phyloP scores from a whole-genome alignment of 2,329 filamentous ascomycete species.

The Ramichloridium luteum region DNA sequence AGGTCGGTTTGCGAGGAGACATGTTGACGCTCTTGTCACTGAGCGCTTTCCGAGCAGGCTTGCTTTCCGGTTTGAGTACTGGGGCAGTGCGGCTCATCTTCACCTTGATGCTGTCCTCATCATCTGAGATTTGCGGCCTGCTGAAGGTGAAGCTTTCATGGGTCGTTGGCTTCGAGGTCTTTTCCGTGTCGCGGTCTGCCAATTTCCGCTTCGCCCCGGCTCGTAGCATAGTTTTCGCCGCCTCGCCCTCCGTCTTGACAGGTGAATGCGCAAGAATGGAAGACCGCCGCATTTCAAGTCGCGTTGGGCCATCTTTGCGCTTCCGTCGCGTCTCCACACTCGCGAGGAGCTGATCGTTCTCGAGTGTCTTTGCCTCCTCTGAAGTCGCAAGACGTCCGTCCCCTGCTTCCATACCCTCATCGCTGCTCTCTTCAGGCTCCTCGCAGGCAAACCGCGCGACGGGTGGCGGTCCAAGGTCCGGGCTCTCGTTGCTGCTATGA shows the following conservation, averaged over 20 bases:
- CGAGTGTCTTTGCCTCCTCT: slow-evolving; percentile 4
- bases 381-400: background rate
- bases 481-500: slow-evolving; percentile 42
- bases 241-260: slow-evolving; percentile 24
- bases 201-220: slow-evolving; percentile 47
- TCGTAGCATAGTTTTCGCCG: slow-evolving; percentile 26
- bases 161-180: slow-evolving; percentile 19
- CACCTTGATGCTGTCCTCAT: slow-evolving; percentile 16
- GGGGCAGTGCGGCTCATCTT: background rate
- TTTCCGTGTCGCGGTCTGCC: slow-evolving; percentile 40
- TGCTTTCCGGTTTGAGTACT: slow-evolving; percentile 4
- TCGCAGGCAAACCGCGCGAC: slow-evolving; percentile 40
- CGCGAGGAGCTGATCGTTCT: slow-evolving; percentile 25
- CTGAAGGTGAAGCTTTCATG: slow-evolving; percentile 38
- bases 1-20: slow-evolving; percentile 22
- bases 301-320: slow-evolving; percentile 39
- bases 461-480: slow-evolving; percentile 52
- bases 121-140: slow-evolving; percentile 16
- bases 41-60: slow-evolving; percentile 24
- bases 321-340: slow-evolving; percentile 40
- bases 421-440: slow-evolving; percentile 24
- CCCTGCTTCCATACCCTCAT: slow-evolving; percentile 6
- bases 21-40: slow-evolving; percentile 31
- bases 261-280: slow-evolving; percentile 32
- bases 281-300: slow-evolving; percentile 29